Conservation (phyloP, 1,139 yeast species). For the Lodderomyces beijingensis region DNA sequence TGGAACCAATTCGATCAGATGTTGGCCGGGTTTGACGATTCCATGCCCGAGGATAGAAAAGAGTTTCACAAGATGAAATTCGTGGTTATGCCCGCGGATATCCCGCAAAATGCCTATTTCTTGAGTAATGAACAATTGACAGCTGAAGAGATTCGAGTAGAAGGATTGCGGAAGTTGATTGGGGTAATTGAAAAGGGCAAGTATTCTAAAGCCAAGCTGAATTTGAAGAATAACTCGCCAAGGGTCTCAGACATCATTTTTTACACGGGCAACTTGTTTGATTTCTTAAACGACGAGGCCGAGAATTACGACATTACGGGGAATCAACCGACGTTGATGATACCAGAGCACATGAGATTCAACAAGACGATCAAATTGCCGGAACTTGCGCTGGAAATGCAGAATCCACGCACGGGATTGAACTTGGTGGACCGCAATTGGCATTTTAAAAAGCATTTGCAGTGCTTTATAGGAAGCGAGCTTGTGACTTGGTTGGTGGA, state of each 20-base stretch:
- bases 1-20: slow-evolving; percentile 93
- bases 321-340: slow-evolving; percentile 32
- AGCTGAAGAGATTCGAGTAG: slow-evolving; percentile 81
- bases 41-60: slow-evolving; percentile 50
- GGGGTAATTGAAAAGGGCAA: slow-evolving; percentile 60
- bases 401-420: slow-evolving; percentile 54
- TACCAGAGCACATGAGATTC: slow-evolving; percentile 30
- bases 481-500: slow-evolving; percentile 81
- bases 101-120: slow-evolving; percentile 53
- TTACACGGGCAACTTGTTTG: slow-evolving; percentile 81
- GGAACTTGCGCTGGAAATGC: slow-evolving; percentile 63
- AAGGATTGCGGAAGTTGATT: slow-evolving; percentile 76
- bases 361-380: slow-evolving; percentile 32
- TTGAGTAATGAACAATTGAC: slow-evolving; percentile 58
- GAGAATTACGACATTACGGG: slow-evolving; percentile 34
- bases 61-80: slow-evolving; percentile 70
- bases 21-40: slow-evolving; percentile 85
- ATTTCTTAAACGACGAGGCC: slow-evolving; percentile 46
- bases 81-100: slow-evolving; percentile 73
- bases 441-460: slow-evolving; percentile 79
- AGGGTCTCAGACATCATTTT: slow-evolving; percentile 72
- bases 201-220: slow-evolving; percentile 24
- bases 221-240: too few species aligned
- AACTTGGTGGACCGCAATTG: slow-evolving; percentile 75
- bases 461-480: slow-evolving; percentile 83